Conservation (phyloP, 164 flowering plant genomes). For the Liquidambar formosana region DNA sequence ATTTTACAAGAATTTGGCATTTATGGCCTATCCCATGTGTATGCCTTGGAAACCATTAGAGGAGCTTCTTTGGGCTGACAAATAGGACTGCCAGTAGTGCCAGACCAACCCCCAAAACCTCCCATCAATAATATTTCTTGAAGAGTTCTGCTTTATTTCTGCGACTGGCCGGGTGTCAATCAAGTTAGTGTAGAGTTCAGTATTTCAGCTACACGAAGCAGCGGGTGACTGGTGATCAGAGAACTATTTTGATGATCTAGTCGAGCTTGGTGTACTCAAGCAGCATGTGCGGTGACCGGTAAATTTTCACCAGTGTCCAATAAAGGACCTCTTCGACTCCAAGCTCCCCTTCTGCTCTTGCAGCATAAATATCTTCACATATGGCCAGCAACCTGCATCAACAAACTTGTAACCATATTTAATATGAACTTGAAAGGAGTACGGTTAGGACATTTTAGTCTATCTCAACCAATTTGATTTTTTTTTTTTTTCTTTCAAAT, state of each 20-base stretch:
- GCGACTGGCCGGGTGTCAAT: neutral
- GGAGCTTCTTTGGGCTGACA: neutral
- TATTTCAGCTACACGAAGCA: too few species aligned
- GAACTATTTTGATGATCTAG: constrained; percentile 24
- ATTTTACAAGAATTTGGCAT: neutral
- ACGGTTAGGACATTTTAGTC: neutral
- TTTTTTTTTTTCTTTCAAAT: too few species aligned
- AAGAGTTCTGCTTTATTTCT: neutral
- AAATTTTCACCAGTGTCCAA: constrained; percentile 84
- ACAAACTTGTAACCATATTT: neutral
- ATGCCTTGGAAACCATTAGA: neutral
- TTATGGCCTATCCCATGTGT: neutral
- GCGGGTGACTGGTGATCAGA: too few species aligned
- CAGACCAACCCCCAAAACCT: neutral
- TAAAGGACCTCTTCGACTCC: constrained; percentile 88
- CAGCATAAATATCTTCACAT: constrained; percentile 86
- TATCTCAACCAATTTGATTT: neutral
- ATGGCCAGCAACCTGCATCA: constrained; percentile 71
- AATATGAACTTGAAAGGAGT: neutral
- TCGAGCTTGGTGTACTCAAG: constrained; percentile 81
- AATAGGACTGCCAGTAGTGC: neutral
- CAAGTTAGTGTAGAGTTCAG: neutral
- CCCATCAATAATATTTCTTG: too few species aligned
- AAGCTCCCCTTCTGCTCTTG: constrained; percentile 88
- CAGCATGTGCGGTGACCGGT: constrained; percentile 87